These are phyloP conservation scores for Pythium inflatum DNA, from an alignment of 352 stramenopile genomes.

Conservation along the genomic window DNA sequence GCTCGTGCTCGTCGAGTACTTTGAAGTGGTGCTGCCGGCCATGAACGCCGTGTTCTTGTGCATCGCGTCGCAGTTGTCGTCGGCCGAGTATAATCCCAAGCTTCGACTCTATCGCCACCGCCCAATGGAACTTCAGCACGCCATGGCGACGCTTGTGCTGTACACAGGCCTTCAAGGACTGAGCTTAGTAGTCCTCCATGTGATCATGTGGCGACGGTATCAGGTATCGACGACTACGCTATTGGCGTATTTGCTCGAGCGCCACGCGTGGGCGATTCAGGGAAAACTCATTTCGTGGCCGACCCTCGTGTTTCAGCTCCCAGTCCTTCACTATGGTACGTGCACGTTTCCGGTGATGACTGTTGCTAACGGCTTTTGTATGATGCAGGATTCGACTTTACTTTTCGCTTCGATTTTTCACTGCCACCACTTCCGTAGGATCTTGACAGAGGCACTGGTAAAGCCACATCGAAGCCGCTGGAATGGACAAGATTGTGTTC, in stretches of 20 bases:
- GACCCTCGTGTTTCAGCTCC: slow-evolving; percentile 12
- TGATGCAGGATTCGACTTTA: neutral
- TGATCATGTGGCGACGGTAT: slow-evolving; percentile 20
- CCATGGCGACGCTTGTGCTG: slow-evolving; percentile 19
- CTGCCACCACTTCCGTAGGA: neutral
- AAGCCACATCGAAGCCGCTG: too few relatives aligned
- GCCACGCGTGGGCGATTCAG: slow-evolving; percentile 11
- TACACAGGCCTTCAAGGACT: neutral
- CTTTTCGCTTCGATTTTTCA: neutral
- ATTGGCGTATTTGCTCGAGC: slow-evolving; percentile 24
- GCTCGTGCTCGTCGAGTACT: slow-evolving; percentile 27
- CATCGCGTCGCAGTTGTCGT: neutral
- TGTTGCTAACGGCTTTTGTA: neutral
- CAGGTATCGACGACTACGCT: slow-evolving; percentile 6
- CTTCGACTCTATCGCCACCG: slow-evolving; percentile 59
- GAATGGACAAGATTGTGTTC: too few relatives aligned
- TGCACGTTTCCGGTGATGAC: neutral
- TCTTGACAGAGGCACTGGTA: too few relatives aligned
- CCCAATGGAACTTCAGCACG: slow-evolving; percentile 41
- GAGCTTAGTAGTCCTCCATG: neutral
- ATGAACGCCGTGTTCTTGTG: slow-evolving; percentile 4
- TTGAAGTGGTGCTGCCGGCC: slow-evolving; percentile 19
- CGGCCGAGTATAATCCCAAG: slow-evolving; percentile 54
- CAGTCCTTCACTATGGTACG: slow-evolving; percentile 27
- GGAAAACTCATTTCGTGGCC: slow-evolving; percentile 26